phyloP scores from a whole-genome alignment of 2,329 filamentous ascomycete genomes.

The Ophiostoma fasciatum region DNA sequence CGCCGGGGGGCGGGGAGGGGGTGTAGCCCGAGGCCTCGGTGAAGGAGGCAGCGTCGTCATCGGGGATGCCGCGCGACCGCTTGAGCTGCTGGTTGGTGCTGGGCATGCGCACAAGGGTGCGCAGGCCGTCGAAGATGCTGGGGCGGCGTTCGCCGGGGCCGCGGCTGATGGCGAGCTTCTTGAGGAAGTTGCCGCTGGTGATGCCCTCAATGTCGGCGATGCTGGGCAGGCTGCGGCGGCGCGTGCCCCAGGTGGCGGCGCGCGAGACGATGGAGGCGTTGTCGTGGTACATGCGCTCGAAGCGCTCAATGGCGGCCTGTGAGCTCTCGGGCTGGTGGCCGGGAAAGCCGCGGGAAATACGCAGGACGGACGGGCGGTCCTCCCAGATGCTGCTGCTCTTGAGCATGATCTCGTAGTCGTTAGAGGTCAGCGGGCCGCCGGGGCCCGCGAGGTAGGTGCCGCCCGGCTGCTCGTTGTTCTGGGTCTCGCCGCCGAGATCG shows the following conservation, averaged over 20 bases:
- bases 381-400: conserved; percentile 33
- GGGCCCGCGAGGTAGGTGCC: conserved; percentile 33
- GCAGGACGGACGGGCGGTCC: conserved; percentile 30
- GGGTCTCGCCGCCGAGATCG: conserved; percentile 29
- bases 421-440: conserved; percentile 26
- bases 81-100: conserved; percentile 31
- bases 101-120: conserved; percentile 34
- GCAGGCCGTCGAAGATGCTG: conserved; percentile 38
- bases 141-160: conserved; percentile 29
- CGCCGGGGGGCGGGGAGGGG: no score
- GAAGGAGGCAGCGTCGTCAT: conserved; percentile 19
- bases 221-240: conserved; percentile 48
- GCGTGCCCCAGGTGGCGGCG: conserved; percentile 56
- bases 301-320: conserved; percentile 37
- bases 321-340: conserved; percentile 33
- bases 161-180: conserved; percentile 41
- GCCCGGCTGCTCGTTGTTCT: conserved; percentile 33
- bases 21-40: no score
- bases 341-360: conserved; percentile 23
- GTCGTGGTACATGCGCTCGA: conserved; percentile 36
- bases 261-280: conserved; percentile 45
- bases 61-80: conserved; percentile 26
- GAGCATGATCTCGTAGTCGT: conserved; percentile 36
- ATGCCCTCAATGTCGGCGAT: conserved; percentile 43
- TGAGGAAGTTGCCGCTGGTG: conserved; percentile 45